A percentile compares a stretch with the other conserved stretches of the same genome.
These are phyloP conservation scores for Adenanthera pavonina DNA, from an alignment of 306 rosid species.

Conservation along the genomic window DNA sequence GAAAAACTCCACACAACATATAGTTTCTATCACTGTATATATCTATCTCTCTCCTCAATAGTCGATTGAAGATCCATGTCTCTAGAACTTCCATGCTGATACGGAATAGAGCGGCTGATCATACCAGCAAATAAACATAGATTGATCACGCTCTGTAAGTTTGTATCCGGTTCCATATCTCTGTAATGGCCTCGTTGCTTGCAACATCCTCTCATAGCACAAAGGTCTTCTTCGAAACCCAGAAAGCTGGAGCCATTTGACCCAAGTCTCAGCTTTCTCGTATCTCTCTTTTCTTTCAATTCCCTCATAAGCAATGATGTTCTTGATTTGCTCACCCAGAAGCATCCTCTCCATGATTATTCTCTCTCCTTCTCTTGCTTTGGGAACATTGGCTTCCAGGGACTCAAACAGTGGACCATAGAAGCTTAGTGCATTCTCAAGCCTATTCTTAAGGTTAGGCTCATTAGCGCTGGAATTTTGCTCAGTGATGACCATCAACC, in stretches of 20 bases:
- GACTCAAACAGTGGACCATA: slow-evolving; percentile 71
- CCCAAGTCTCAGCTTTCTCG: slow-evolving; percentile 71
- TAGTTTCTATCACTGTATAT: not conserved
- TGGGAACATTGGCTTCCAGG: slow-evolving; percentile 58
- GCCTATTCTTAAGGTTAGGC: slow-evolving; percentile 51
- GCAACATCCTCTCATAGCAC: slow-evolving; percentile 51
- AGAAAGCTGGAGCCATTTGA: slow-evolving; percentile 61
- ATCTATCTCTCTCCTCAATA: not conserved
- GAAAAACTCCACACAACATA: no score
- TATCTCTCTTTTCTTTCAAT: slow-evolving; percentile 71
- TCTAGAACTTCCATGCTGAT: slow-evolving; percentile 51
- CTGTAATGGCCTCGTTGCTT: slow-evolving; percentile 52
- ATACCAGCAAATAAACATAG: slow-evolving; percentile 14
- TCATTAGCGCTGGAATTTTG: slow-evolving; percentile 70
- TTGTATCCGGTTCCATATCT: slow-evolving; percentile 56
- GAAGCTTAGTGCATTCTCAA: slow-evolving; percentile 54
- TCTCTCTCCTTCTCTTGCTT: slow-evolving; percentile 42
- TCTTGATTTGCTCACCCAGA: slow-evolving; percentile 73
- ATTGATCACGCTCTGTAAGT: slow-evolving; percentile 43
- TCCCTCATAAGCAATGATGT: slow-evolving; percentile 78
- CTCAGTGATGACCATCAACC: slow-evolving; percentile 68
- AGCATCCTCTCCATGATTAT: slow-evolving; percentile 69
- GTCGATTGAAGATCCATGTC: not conserved
- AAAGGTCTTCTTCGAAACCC: slow-evolving; percentile 60
- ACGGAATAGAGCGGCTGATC: slow-evolving; percentile 49